Percentiles rank a stretch among this genome's conserved stretches.
phyloP scores from a whole-genome alignment of 495 filamentous ascomycete species.

The Xylaria venustula region DNA sequence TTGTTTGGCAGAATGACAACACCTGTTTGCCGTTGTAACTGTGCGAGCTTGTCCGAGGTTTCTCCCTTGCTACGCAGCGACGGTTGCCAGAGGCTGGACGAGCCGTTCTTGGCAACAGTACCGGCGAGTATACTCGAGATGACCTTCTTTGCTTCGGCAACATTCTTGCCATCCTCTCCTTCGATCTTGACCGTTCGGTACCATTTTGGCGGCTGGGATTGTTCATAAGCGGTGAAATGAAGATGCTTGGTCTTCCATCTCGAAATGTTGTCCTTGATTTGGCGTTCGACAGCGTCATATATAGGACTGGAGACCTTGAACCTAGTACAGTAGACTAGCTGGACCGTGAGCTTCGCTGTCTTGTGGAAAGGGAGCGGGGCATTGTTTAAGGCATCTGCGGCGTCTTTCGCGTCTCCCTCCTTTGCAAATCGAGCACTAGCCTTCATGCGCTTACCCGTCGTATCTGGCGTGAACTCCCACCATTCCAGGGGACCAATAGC shows the following conservation, averaged over 20 bases:
- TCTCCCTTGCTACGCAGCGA: slow-evolving; percentile 19
- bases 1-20: slow-evolving; percentile 35
- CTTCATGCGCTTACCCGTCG: slow-evolving; percentile 26
- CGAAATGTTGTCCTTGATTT: slow-evolving; percentile 14
- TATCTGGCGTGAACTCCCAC: slow-evolving; percentile 23
- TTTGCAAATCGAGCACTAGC: slow-evolving; percentile 32
- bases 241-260: slow-evolving; percentile 27
- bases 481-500: slow-evolving; percentile 30
- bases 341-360: slow-evolving; percentile 29
- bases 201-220: slow-evolving; percentile 14
- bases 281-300: slow-evolving; percentile 37
- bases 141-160: slow-evolving; percentile 35
- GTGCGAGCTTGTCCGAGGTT: slow-evolving; percentile 15
- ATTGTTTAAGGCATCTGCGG: slow-evolving; percentile 24
- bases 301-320: slow-evolving; percentile 34
- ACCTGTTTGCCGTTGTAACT: slow-evolving; percentile 14
- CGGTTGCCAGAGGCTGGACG: slow-evolving; percentile 28
- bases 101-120: slow-evolving; percentile 15
- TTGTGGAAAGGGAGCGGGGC: slow-evolving; percentile 17
- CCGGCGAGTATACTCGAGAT: slow-evolving; percentile 32
- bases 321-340: slow-evolving; percentile 31
- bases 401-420: slow-evolving; percentile 30
- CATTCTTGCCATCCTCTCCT: slow-evolving; percentile 34
- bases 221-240: slow-evolving; percentile 26
- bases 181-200: slow-evolving; percentile 40